A percentile compares a stretch with the other conserved stretches of the same genome.
These are phyloP conservation scores for Phaeodactylum tricornutum DNA, from an alignment of 108 stramenopile genomes.

Conservation along the genomic window DNA sequence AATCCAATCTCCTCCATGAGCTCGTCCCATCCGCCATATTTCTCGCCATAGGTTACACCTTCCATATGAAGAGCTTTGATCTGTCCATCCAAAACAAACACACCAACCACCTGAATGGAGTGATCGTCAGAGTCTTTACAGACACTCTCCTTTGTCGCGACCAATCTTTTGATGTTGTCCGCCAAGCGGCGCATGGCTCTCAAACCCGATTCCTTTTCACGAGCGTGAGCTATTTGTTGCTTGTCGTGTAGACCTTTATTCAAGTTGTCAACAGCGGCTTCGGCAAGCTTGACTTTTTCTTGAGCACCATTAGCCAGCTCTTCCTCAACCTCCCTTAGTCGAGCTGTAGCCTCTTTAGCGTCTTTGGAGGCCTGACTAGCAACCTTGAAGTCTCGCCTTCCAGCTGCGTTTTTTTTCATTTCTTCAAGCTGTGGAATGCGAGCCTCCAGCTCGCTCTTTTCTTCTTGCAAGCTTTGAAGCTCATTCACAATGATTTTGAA, in stretches of 20 bases:
- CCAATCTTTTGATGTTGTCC: conserved; percentile 37
- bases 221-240: conserved; percentile 39
- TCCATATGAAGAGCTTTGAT: conserved; percentile 49
- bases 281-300: conserved; percentile 31
- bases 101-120: conserved; percentile 57
- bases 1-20: conserved; percentile 14
- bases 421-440: conserved; percentile 63
- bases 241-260: conserved; percentile 36
- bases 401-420: conserved; percentile 62
- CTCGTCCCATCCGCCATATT: conserved; percentile 56
- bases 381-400: conserved; percentile 72
- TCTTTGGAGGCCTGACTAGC: conserved; percentile 79
- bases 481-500: conserved; percentile 30
- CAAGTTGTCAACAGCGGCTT: conserved; percentile 30
- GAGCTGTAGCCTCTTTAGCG: conserved; percentile 64
- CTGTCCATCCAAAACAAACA: conserved; percentile 58
- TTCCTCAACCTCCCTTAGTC: conserved; percentile 49
- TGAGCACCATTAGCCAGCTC: conserved; percentile 48
- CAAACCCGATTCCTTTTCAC: conserved; percentile 41
- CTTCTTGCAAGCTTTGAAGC: conserved; percentile 37
- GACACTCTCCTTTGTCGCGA: conserved; percentile 22
- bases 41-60: conserved; percentile 40
- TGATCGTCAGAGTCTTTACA: conserved; percentile 33
- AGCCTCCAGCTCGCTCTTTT: conserved; percentile 28
- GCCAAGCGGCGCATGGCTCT: conserved; percentile 41